These are phyloP conservation scores for Paecilomyces sp. DNA, from an alignment of 2,329 filamentous ascomycete species.

Conservation along the genomic window DNA sequence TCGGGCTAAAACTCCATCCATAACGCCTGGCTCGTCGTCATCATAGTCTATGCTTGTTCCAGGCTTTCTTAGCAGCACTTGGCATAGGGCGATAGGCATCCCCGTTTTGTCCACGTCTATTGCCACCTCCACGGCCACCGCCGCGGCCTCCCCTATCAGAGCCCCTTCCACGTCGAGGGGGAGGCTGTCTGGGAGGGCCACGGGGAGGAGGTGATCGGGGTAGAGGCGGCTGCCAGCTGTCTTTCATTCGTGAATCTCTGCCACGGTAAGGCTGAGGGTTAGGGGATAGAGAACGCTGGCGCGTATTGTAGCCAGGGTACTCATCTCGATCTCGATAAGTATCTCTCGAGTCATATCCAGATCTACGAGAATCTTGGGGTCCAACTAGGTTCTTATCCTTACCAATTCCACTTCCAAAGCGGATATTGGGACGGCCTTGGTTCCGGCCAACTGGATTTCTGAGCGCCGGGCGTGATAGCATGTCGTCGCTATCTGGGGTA, in stretches of 20 bases:
- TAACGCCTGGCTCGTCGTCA: background rate
- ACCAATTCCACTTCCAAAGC: slow-evolving; percentile 24
- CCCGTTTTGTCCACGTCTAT: slow-evolving; percentile 1
- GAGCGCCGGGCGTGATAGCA: slow-evolving; percentile 20
- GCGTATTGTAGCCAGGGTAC: slow-evolving; percentile 12
- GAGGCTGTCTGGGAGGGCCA: slow-evolving; percentile 7
- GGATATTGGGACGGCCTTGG: slow-evolving; percentile 25
- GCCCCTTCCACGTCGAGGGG: slow-evolving; percentile 8
- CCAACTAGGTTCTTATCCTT: slow-evolving; percentile 17
- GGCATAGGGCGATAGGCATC: slow-evolving; percentile 25
- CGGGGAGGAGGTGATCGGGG: slow-evolving; percentile 14
- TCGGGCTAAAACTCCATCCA: background rate
- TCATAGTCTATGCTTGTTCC: slow-evolving; percentile 23
- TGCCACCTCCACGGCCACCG: slow-evolving; percentile 10
- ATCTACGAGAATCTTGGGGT: slow-evolving; percentile 8
- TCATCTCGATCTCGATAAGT: slow-evolving; percentile 22
- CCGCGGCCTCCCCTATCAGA: slow-evolving; percentile 9
- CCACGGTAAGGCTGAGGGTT: slow-evolving; percentile 11
- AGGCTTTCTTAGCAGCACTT: slow-evolving; percentile 24
- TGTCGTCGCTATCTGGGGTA: slow-evolving; percentile 29
- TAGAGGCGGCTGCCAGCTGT: slow-evolving; percentile 12
- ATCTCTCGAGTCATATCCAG: slow-evolving; percentile 1
- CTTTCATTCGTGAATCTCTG: slow-evolving; percentile 10
- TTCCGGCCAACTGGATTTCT: slow-evolving; percentile 18
- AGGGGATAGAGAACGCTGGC: slow-evolving; percentile 27